Evolutionary conservation across 257 asterid species (phyloP).

Genomic region (Primulina eburnea): DNA sequence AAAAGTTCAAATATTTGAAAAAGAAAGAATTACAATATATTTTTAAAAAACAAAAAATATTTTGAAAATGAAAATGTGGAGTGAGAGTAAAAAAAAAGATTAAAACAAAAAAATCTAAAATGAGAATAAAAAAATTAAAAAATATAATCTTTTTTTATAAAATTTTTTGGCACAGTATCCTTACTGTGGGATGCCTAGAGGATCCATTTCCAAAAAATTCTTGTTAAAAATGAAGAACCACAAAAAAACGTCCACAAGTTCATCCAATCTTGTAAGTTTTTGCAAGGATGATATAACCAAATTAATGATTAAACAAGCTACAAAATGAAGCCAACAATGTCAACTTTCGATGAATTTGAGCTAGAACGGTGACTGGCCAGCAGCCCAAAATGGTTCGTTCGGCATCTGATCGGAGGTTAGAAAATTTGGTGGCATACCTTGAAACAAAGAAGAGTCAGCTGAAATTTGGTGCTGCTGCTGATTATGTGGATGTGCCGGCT

Average conservation of each 20-base stretch:
- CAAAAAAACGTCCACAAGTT: conserved; percentile 16
- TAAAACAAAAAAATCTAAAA: too few relatives aligned
- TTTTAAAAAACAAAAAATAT: too few relatives aligned
- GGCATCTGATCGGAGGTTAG: conserved; percentile 52
- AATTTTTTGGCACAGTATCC: too few relatives aligned
- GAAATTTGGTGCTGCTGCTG: conserved; percentile 25
- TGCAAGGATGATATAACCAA: conserved; percentile 1
- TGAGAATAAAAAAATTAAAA: too few relatives aligned
- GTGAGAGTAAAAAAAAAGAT: too few relatives aligned
- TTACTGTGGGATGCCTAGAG: too few relatives aligned
- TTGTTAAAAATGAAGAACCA: background rate
- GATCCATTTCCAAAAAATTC: too few relatives aligned
- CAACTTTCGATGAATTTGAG: conserved; percentile 17
- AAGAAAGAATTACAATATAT: too few relatives aligned
- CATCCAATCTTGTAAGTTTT: conserved; percentile 8
- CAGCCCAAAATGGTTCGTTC: conserved; percentile 60
- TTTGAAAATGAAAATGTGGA: too few relatives aligned
- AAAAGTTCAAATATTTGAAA: too few relatives aligned
- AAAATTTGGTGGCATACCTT: conserved; percentile 56
- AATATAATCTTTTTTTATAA: too few relatives aligned
- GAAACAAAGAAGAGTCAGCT: conserved; percentile 51
- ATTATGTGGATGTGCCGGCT: conserved; percentile 21
- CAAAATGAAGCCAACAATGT: conserved; percentile 6
- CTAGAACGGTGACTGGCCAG: conserved; percentile 57
- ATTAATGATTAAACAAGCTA: background rate